These are phyloP conservation scores for Fusarium piperis DNA, from an alignment of 2,329 filamentous ascomycete genomes.

Conservation along the genomic window DNA sequence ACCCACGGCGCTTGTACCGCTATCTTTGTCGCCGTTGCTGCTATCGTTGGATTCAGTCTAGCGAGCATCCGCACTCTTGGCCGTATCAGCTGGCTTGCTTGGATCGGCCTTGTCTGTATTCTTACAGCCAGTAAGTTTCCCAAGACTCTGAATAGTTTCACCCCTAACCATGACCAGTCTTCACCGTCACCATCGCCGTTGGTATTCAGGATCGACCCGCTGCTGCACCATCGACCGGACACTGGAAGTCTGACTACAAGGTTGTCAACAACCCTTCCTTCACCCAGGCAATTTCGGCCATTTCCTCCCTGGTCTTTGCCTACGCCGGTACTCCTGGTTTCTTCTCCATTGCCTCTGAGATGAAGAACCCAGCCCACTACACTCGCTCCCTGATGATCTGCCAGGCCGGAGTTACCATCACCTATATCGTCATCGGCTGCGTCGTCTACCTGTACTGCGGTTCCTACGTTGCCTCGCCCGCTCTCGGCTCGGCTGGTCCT, in stretches of 20 bases:
- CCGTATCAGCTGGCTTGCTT: constrained; percentile 47
- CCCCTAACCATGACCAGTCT: constrained; percentile 7
- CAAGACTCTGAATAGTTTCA: neutral
- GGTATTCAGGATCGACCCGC: constrained; percentile 33
- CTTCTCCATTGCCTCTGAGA: constrained; percentile 46
- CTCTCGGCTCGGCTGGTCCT: constrained; percentile 56
- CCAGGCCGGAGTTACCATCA: constrained; percentile 43
- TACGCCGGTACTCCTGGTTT: constrained; percentile 50
- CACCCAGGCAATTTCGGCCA: constrained; percentile 44
- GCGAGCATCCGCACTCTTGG: constrained; percentile 47
- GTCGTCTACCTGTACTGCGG: constrained; percentile 59
- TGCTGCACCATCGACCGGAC: constrained; percentile 21
- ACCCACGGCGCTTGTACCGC: constrained; percentile 52
- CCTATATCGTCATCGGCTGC: constrained; percentile 47
- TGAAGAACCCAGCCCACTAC: constrained; percentile 44
- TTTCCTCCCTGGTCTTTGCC: constrained; percentile 50
- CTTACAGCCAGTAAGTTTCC: constrained; percentile 26
- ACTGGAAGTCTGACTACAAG: constrained; percentile 47
- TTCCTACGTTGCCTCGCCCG: constrained; percentile 57
- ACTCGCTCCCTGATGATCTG: constrained; percentile 41
- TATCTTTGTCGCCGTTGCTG: constrained; percentile 52
- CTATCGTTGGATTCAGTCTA: constrained; percentile 43
- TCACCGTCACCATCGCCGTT: constrained; percentile 37
- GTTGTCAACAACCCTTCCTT: constrained; percentile 45
- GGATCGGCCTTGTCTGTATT: constrained; percentile 38